Evolutionary conservation across 2,329 filamentous ascomycete genomes (phyloP), one percentile per base, ranked within the genome.

Genomic region (Hypomyces perniciosus): DNA sequence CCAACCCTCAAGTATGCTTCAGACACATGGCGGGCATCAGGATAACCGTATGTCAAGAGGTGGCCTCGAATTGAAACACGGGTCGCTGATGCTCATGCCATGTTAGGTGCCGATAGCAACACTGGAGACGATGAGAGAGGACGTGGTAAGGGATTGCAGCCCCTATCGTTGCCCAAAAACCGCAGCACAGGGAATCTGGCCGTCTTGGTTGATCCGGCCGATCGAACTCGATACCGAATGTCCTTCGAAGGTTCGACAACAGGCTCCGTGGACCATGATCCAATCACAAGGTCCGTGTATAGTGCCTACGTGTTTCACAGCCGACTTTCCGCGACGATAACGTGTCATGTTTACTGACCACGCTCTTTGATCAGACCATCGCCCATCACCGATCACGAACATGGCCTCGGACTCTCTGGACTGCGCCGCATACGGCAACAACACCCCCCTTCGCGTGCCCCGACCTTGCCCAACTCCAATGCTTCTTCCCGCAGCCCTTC

Each of bases 381-480:
- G 63, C 80, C 95, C 65, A 80, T 95, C 66, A 78, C 83, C 58
- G 90, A 92, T 70, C 89, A 92, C 71, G 90, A 95, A 64, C 88
- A 93, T 76, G 89, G 89, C 60, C 73, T 93, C 56, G 89, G 89
- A 49, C 79, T 86, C 41, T 95, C 90, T 51, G 91, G 93, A 59
- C 79, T 99, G 64, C 86, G 91, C 66, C 87, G 93, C 62, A 99
- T 99, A 68, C 88, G 93, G 67, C 92, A 96, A 69, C 85, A 90
- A 62, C 86, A 86, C 54, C 79, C 68, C 47, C 63, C 82, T 37
- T 74, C 81, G 51, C 78, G 85, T 66, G 76, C 79, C 47, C 77
- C 85, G 51, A 85, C 85, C 29, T 69, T 86, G 53, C 83, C 84
- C 34, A 68, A 65, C 50, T 86, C 85, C 38, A 79, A 77, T 57